Conservation (phyloP, 1,284 basidiomycete species). For the Rhodotorula sp. region DNA sequence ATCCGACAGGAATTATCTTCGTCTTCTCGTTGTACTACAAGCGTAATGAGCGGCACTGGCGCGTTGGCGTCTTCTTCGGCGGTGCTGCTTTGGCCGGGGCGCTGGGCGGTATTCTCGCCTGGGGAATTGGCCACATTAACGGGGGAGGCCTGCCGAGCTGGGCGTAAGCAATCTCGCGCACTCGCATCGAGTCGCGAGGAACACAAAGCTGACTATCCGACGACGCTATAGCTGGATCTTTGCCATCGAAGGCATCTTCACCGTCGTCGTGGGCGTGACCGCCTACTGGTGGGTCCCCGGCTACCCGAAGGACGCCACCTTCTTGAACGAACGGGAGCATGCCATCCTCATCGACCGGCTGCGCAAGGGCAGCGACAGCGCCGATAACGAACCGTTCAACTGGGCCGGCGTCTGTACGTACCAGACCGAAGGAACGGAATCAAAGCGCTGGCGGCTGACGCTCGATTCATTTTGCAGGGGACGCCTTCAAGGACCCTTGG, state of each 20-base stretch:
- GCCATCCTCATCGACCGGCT: constrained; percentile 45
- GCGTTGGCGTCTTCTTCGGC: constrained; percentile 63
- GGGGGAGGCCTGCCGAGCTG: constrained; percentile 9
- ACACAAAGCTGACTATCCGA: too few relatives aligned
- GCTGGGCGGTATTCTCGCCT: constrained; percentile 53
- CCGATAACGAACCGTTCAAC: constrained; percentile 49
- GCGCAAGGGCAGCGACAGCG: constrained; percentile 59
- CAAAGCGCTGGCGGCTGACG: background rate
- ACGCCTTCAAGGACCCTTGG: constrained; percentile 59
- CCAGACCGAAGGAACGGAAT: too few relatives aligned
- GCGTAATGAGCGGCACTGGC: constrained; percentile 60
- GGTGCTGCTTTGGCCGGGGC: constrained; percentile 59
- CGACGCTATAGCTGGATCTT: constrained; percentile 48
- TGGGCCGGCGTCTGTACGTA: constrained; percentile 45
- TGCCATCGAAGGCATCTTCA: constrained; percentile 58
- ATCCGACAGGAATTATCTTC: constrained; percentile 56
- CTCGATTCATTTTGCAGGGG: constrained; percentile 2
- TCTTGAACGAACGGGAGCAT: constrained; percentile 26
- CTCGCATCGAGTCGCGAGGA: too few relatives aligned
- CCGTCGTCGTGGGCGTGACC: constrained; percentile 54
- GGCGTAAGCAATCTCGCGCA: background rate
- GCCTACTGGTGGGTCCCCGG: constrained; percentile 62
- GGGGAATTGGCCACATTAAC: constrained; percentile 14
- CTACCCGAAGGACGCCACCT: constrained; percentile 58
- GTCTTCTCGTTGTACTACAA: constrained; percentile 64